phyloP scores from a whole-genome alignment of 805 yeast species.

The Tanozyma kutaoensis region DNA sequence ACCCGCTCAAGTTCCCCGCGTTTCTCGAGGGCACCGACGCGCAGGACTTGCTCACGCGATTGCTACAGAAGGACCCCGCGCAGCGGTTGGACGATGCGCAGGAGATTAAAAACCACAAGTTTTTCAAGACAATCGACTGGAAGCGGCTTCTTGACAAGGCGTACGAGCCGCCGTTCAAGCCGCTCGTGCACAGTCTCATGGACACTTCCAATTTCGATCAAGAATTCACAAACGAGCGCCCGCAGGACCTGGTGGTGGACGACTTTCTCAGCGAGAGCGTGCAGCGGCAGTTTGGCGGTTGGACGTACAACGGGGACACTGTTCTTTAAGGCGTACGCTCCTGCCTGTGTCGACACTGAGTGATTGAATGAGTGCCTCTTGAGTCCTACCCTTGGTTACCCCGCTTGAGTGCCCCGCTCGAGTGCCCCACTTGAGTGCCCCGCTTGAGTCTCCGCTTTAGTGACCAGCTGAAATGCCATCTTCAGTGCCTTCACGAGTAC shows the following conservation, averaged over 20 bases:
- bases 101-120: slow-evolving; percentile 73
- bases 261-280: slow-evolving; percentile 85
- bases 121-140: slow-evolving; percentile 89
- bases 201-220: slow-evolving; percentile 92
- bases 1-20: slow-evolving; percentile 79
- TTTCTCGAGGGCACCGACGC: slow-evolving; percentile 75
- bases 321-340: too few species aligned
- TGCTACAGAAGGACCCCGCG: slow-evolving; percentile 76
- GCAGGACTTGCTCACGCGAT: slow-evolving; percentile 58
- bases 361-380: too few species aligned
- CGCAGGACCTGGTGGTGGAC: slow-evolving; percentile 91
- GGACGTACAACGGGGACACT: slow-evolving; percentile 93
- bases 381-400: too few species aligned
- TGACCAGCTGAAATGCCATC: too few species aligned
- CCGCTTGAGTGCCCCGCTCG: too few species aligned
- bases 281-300: slow-evolving; percentile 97
- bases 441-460: too few species aligned
- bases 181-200: slow-evolving; percentile 69
- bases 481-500: too few species aligned
- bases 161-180: slow-evolving; percentile 92
- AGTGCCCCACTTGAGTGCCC: too few species aligned
- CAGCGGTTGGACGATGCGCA: slow-evolving; percentile 65
- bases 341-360: too few species aligned
- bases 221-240: slow-evolving; percentile 85
- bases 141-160: slow-evolving; percentile 66